These are phyloP conservation scores for Apophysomyces sp. DNA, from an alignment of 371 early-diverging fungal species.

Conservation along the genomic window DNA sequence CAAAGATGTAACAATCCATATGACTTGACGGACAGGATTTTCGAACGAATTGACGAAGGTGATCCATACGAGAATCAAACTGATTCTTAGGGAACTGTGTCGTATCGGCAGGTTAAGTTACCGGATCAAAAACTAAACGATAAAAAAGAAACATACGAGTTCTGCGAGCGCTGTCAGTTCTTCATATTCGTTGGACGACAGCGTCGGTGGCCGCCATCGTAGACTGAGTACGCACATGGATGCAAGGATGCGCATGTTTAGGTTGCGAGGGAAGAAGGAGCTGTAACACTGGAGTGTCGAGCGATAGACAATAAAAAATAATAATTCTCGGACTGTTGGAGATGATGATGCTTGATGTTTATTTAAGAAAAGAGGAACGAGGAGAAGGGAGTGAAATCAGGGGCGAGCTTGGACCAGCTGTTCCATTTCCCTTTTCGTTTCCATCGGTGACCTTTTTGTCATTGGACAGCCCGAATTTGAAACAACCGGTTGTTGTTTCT, in stretches of 20 bases:
- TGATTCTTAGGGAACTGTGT: constrained; percentile 24
- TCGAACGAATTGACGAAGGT: constrained; percentile 21
- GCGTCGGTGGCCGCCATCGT: constrained; percentile 35
- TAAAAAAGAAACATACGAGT: constrained; percentile 20
- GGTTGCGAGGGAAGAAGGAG: neutral
- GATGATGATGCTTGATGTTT: neutral
- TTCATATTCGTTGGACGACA: constrained; percentile 21
- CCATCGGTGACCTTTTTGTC: neutral
- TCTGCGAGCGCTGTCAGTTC: constrained; percentile 12
- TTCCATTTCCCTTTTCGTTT: constrained; percentile 1
- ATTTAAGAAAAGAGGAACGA: constrained; percentile 2
- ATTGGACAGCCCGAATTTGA: neutral
- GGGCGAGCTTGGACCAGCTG: constrained; percentile 2
- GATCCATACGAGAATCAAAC: constrained; percentile 22
- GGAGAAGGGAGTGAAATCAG: neutral
- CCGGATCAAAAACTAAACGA: neutral
- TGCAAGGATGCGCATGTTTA: constrained; percentile 11
- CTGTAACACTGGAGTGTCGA: neutral
- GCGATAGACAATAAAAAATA: neutral
- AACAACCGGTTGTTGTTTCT: neutral
- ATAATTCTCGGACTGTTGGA: neutral
- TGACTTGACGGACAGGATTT: constrained; percentile 34
- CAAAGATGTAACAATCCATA: constrained; percentile 38
- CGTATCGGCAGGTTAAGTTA: neutral
- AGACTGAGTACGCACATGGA: constrained; percentile 28